Evolutionary conservation across 106 monocot species (phyloP), one percentile per base, ranked within the genome.

Genomic region (Allium sativum): DNA sequence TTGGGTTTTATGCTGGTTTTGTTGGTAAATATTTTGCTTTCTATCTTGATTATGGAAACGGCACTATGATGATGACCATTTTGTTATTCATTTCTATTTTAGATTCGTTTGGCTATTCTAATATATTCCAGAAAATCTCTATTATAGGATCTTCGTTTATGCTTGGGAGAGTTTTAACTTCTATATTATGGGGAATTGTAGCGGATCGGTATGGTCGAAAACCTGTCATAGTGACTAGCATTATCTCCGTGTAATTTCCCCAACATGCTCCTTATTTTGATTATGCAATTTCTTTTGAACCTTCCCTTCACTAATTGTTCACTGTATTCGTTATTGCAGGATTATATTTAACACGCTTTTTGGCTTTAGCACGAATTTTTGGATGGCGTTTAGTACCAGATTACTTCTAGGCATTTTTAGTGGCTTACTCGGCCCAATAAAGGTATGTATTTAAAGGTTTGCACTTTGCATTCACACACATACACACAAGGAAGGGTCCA

Each of bases 381-480:
- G 86, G 89, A 94, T 90, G 89, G 94, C 94, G 60, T 79, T 94
- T 67, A 62, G 67, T 40, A 86, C 83, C 46, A 83, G 94, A 72
- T 79, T 84, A 50, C 83, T 89, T 65, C 86, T 94, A 59, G 94
- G 94, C 67, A 45, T 67, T 61, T 64, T 89, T 19, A 94, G 86
- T 75, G 89, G 86, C 13, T 57, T 90, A 56, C 81, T 86, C 48
- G 85, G 81, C 10, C 73, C 83, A 21, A 75, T 84, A 59, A 88
- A 81, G 81, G 83, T 84, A 54, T 7, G 2, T 50, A 12, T 31
- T 31, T 31, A 31, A 31, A 31, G 31, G 31, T 31, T 31, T 31
- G 5, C 31, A 31, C 31, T 3, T 1, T 31, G 1, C 31, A 31
- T 31, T 0, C 31, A 31, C 31, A 31, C 31, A 5, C 1, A 31